Evolutionary conservation across 2,329 filamentous ascomycete genomes (phyloP).

Genomic region (Claviceps sp.): DNA sequence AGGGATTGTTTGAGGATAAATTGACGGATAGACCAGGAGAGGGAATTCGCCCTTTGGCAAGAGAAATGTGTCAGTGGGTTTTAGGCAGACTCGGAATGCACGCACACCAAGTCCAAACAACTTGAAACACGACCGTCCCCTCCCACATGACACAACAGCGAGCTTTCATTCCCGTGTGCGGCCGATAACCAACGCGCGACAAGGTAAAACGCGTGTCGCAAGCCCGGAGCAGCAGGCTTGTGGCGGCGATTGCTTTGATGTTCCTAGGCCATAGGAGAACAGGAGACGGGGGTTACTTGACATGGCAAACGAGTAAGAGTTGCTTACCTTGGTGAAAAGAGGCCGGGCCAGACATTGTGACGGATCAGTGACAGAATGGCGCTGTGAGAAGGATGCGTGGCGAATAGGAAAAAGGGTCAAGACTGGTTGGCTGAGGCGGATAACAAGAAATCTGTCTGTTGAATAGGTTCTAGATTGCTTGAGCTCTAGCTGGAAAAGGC

Average conservation of each 20-base stretch:
- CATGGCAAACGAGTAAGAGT: not conserved
- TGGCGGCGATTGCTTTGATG: not conserved
- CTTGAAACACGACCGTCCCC: slow-evolving; percentile 13
- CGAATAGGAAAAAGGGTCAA: not conserved
- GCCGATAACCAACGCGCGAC: slow-evolving; percentile 2
- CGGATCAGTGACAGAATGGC: not conserved
- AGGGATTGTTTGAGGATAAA: slow-evolving; percentile 73
- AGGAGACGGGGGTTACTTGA: not conserved
- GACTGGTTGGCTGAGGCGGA: not conserved
- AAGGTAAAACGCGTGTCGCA: not conserved
- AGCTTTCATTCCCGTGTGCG: slow-evolving; percentile 1
- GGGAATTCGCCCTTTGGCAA: slow-evolving; percentile 10
- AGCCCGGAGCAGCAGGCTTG: not conserved
- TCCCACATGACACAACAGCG: slow-evolving; percentile 6
- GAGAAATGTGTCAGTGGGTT: slow-evolving; percentile 4
- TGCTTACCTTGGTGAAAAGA: slow-evolving; percentile 9
- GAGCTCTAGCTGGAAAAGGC: not conserved
- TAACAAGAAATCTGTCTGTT: not conserved
- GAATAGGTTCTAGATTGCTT: not conserved
- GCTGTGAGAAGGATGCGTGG: not conserved
- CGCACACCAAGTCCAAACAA: slow-evolving; percentile 2
- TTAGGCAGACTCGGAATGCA: slow-evolving; percentile 1
- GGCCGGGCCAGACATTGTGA: slow-evolving; percentile 8
- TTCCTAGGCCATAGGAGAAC: not conserved
- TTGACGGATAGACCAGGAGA: slow-evolving; percentile 42